A percentile compares a stretch with the other conserved stretches of the same genome.
These are phyloP conservation scores for Limnomonas spitsbergensis DNA, from an alignment of 139 green algal genomes.

Conservation along the genomic window DNA sequence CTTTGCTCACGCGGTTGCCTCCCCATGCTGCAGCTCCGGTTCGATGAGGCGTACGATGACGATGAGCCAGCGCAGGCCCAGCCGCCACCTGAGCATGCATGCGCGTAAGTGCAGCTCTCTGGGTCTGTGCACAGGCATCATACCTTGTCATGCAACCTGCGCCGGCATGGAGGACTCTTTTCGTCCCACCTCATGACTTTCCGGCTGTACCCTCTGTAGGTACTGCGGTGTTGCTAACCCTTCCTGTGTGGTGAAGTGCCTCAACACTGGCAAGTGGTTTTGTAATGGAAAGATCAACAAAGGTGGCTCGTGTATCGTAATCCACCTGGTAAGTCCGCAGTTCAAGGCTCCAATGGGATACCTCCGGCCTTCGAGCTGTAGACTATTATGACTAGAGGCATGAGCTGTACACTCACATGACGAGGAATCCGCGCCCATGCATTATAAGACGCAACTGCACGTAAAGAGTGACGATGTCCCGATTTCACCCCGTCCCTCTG, in stretches of 20 bases:
- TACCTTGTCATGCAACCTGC: too few relatives aligned
- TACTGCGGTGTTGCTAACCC: constrained; percentile 94
- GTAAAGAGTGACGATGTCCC: too few relatives aligned
- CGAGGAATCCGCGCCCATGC: too few relatives aligned
- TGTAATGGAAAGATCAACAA: constrained; percentile 83
- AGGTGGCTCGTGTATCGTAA: constrained; percentile 82
- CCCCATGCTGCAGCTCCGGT: constrained; percentile 64
- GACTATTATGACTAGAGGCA: too few relatives aligned
- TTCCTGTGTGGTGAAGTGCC: constrained; percentile 87
- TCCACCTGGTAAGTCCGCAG: constrained; percentile 67
- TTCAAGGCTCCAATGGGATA: too few relatives aligned
- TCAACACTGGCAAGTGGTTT: constrained; percentile 85
- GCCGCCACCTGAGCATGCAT: constrained; percentile 62
- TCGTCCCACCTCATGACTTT: too few relatives aligned
- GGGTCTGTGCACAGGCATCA: neutral
- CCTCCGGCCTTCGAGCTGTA: too few relatives aligned
- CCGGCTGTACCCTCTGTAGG: constrained; percentile 47
- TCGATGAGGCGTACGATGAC: constrained; percentile 58
- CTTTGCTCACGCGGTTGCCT: too few relatives aligned
- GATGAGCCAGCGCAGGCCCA: constrained; percentile 31
- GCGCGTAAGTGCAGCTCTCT: constrained; percentile 42
- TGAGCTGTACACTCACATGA: too few relatives aligned
- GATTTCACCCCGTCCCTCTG: too few relatives aligned
- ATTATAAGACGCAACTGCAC: too few relatives aligned
- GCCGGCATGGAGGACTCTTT: too few relatives aligned